phyloP scores from a whole-genome alignment of 345 rosid species.

The Gynandropsis gynandra region DNA sequence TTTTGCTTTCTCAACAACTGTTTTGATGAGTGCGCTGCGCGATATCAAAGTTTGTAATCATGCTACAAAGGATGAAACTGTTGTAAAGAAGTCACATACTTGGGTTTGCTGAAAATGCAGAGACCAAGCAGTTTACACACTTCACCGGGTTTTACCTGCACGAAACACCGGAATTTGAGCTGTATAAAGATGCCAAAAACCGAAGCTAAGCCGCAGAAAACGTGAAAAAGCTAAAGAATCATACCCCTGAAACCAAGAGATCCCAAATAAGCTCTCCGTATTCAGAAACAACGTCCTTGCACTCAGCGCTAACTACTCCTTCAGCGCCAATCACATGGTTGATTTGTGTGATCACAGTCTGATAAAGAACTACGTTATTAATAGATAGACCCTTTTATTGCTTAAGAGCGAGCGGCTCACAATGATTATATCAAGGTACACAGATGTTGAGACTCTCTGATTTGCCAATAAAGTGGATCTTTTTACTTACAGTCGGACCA shows the following conservation, averaged over 20 bases:
- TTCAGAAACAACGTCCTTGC: slow-evolving; percentile 58
- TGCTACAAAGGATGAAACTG: not conserved
- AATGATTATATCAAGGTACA: no score
- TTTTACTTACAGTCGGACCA: slow-evolving; percentile 61
- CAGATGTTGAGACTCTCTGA: no score
- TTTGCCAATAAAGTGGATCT: not conserved
- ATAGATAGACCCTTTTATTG: not conserved
- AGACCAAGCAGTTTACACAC: slow-evolving; percentile 58
- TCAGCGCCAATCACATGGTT: slow-evolving; percentile 73
- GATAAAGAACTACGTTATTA: slow-evolving; percentile 3
- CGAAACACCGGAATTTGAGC: not conserved
- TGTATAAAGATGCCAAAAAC: not conserved
- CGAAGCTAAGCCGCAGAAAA: not conserved
- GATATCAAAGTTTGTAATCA: not conserved
- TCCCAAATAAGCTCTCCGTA: slow-evolving; percentile 73
- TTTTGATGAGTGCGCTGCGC: slow-evolving; percentile 34
- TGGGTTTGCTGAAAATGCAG: slow-evolving; percentile 31
- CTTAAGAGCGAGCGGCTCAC: no score
- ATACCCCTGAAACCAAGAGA: slow-evolving; percentile 60
- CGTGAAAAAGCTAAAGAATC: not conserved
- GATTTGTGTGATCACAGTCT: slow-evolving; percentile 67
- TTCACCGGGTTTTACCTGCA: slow-evolving; percentile 48
- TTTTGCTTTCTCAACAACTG: slow-evolving; percentile 38
- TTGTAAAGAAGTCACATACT: slow-evolving; percentile 7
- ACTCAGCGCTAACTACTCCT: slow-evolving; percentile 57